A percentile compares a stretch with the other conserved stretches of the same genome.
Conservation (phyloP, 495 filamentous ascomycete genomes). For the Lophiostoma macrostomum region DNA sequence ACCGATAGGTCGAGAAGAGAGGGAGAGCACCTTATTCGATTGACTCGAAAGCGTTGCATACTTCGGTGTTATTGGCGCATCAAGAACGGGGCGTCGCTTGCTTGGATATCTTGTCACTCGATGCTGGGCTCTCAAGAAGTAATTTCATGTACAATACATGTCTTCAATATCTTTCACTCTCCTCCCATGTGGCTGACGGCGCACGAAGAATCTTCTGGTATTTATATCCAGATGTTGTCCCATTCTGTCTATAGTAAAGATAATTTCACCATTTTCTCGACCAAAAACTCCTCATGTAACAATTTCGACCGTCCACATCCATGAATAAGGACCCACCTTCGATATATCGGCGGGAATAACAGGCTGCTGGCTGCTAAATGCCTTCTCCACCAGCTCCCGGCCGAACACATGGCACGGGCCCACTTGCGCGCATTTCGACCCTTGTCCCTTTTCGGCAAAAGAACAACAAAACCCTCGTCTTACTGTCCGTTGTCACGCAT, state of each 20-base stretch:
- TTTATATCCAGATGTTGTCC: too few relatives aligned
- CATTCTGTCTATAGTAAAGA: too few relatives aligned
- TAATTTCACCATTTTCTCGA: too few relatives aligned
- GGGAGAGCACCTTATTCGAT: background rate
- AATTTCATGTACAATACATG: too few relatives aligned
- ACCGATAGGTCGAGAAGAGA: background rate
- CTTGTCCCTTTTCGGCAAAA: background rate
- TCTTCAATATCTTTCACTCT: too few relatives aligned
- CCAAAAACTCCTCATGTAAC: too few relatives aligned
- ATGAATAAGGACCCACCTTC: too few relatives aligned
- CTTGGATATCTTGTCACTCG: conserved; percentile 1
- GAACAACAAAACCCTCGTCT: background rate
- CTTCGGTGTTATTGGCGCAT: conserved; percentile 27
- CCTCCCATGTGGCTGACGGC: too few relatives aligned
- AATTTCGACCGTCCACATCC: too few relatives aligned
- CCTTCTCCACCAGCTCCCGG: background rate
- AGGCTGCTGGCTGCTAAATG: conserved; percentile 6
- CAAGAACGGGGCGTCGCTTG: conserved; percentile 1
- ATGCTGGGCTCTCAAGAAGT: too few relatives aligned
- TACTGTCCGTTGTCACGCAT: background rate
- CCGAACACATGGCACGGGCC: background rate
- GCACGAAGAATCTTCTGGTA: too few relatives aligned
- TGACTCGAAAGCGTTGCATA: conserved; percentile 15
- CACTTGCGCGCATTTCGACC: background rate
- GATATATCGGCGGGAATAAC: too few relatives aligned